Evolutionary conservation across 116 monocot genomes (phyloP).

Genomic region (Cymodocea nodosa): DNA sequence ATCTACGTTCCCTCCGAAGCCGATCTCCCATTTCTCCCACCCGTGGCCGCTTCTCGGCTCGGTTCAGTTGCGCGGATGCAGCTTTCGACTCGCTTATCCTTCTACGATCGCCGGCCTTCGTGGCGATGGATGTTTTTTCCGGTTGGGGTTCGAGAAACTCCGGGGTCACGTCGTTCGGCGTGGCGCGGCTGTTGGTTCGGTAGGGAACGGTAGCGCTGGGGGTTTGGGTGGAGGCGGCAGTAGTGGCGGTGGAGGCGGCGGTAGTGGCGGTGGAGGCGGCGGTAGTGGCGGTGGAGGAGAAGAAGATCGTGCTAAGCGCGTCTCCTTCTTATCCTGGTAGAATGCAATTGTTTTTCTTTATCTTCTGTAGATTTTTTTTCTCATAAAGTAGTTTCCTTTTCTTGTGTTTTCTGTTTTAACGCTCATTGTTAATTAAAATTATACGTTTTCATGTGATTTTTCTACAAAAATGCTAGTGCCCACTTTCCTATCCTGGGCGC

Average conservation of each 20-base stretch:
- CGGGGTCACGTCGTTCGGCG: neutral
- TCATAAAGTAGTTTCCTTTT: neutral
- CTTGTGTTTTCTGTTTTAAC: too few relatives aligned
- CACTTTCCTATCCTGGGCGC: too few relatives aligned
- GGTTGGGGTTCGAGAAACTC: conserved; percentile 1
- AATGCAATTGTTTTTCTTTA: too few relatives aligned
- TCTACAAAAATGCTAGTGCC: too few relatives aligned
- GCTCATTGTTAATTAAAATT: too few relatives aligned
- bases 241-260: neutral
- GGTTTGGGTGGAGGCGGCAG: conserved; percentile 7
- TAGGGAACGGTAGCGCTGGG: neutral
- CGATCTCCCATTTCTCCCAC: too few relatives aligned
- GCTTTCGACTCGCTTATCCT: neutral
- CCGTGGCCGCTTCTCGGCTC: neutral
- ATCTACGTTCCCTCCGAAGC: too few relatives aligned
- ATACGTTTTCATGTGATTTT: too few relatives aligned
- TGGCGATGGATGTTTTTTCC: neutral
- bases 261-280: conserved; percentile 13
- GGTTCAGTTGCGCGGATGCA: neutral
- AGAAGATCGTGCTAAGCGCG: conserved; percentile 12
- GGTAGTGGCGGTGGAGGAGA: conserved; percentile 20
- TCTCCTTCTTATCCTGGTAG: conserved; percentile 36
- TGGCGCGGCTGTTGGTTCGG: neutral
- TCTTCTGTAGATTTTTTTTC: neutral
- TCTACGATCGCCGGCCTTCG: neutral